Base-by-base conservation (phyloP, 1,284 basidiomycete genomes). In the Apiotrichum akiyoshidainum region DNA sequence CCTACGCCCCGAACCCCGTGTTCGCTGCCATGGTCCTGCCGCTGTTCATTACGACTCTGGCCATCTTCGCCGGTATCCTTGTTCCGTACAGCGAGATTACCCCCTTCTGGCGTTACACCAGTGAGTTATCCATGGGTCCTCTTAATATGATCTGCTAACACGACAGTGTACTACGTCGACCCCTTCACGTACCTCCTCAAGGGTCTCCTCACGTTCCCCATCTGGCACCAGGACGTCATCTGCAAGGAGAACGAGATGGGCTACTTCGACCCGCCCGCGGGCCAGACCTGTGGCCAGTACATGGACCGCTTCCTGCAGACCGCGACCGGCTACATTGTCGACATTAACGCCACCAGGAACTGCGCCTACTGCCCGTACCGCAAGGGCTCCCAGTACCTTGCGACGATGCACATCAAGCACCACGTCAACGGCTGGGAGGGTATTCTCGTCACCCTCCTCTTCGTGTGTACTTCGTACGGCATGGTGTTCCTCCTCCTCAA, bases 1-100 rank as follows among this genome's bases (percentile, higher is more conserved):
- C 70, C 4, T 70, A 70, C 52, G 70, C 70, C 5, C 72, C 71
- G 31, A 72, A 71, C 55, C 67, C 70, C 52, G 68, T 74, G 11
- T 70, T 73, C 26, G 72, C 72, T 10, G 70, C 72, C 55, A 65
- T 60, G 16, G 49, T 60, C 12, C 41, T 60, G 12, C 59, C 59
- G 37, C 42, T 57, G 8, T 34, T 54, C 21, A 50, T 60, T 35
- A 42, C 49, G 3, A 54, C 53, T n/a, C 52, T 60, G 3, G 49
- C 55, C 46, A 37, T 56, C 22, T 60, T 60, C 52, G 49, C 45
- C 16, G 59, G 59, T 13, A 52, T 60, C n/a, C 47, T 60, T 16
- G 52, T 58, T 13, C 59, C 51, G 10, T 57, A 54, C 51, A 31
- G n/a, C 14, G 45, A 45, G 10, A 17, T 59, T 26, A 59, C 41